Evolutionary conservation across 148 eudicot genomes (phyloP).

Genomic region (Chenopodium suecicum): DNA sequence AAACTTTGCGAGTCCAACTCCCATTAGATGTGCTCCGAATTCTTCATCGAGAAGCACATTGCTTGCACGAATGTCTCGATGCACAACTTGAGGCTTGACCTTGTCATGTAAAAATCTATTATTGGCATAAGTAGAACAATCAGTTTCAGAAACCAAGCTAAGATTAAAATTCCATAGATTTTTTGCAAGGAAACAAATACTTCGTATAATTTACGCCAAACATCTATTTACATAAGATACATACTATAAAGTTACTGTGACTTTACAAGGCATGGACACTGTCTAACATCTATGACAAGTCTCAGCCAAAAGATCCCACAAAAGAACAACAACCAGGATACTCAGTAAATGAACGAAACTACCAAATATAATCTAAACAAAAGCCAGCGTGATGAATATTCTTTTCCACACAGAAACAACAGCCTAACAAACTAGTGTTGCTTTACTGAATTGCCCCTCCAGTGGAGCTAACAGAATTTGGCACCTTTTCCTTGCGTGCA

Average conservation of each 20-base stretch:
- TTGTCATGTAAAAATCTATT: constrained; percentile 91
- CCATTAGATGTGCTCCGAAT: constrained; percentile 79
- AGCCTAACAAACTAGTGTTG: too few species aligned
- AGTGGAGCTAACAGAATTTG: too few species aligned
- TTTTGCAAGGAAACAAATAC: background rate
- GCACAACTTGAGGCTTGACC: constrained; percentile 94
- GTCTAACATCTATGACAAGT: background rate
- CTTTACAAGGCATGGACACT: background rate
- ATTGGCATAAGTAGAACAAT: background rate
- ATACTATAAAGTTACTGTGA: background rate
- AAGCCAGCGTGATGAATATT: background rate
- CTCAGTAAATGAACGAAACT: background rate
- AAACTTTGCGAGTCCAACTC: constrained; percentile 89
- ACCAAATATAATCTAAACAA: background rate
- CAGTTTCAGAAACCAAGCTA: background rate
- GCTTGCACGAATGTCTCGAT: constrained; percentile 85
- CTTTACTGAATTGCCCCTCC: too few species aligned
- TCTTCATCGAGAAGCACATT: constrained; percentile 87
- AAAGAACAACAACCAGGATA: background rate
- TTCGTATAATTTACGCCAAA: too few species aligned
- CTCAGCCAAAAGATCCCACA: background rate
- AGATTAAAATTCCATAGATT: background rate
- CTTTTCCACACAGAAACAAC: background rate
- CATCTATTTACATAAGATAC: background rate
- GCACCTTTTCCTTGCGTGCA: too few species aligned